Base-by-base conservation (phyloP, 106 monocot species). In the Allium sativum region DNA sequence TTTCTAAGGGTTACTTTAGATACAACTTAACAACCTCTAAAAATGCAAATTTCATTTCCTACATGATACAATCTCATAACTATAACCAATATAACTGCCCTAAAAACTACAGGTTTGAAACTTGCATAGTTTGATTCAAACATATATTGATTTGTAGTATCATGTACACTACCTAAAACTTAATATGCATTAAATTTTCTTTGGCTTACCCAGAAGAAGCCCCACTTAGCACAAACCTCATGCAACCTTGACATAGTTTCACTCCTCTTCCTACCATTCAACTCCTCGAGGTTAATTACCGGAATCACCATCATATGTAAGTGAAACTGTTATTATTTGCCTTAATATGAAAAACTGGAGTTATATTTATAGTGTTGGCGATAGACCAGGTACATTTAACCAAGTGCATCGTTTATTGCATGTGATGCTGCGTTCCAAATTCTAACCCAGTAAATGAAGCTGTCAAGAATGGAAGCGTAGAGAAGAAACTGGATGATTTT, bases 181-280 rank as follows among this genome's bases (percentile, higher is more conserved):
- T n/a, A 0, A 15, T 50, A 15, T 50, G 13, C 11, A 15, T 50
- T 6, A 3, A 2, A 15, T 0, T 66, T 42, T 5, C 11, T 14
- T 44, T 50, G 11, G 11, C 59, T 54, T 65, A 81, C 77, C 81
- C 77, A 77, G 56, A 81, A 81, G 81, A 81, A 81, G 22, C 76
- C 73, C 77, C 81, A 81, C 3, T 70, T 65, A 12, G 53, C 61
- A 31, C 77, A 77, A 4, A 69, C 81, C 21, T 70, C 76, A 6
- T 77, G 76, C 4, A 81, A 52, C 4, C 19, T 52, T 12, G 73
- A 59, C 81, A 81, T 65, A 18, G 76, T 65, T 62, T 81, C 22
- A 13, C 40, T 61, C 60, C 72, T 81, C 71, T 18, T 70, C 21
- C 70, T 69, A 6, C 70, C 73, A 7, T 77, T 69, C 18, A 81